Evolutionary conservation across 257 asterid genomes (phyloP), one percentile per base, ranked within the genome.

Genomic region (Przewalskia tangutica): DNA sequence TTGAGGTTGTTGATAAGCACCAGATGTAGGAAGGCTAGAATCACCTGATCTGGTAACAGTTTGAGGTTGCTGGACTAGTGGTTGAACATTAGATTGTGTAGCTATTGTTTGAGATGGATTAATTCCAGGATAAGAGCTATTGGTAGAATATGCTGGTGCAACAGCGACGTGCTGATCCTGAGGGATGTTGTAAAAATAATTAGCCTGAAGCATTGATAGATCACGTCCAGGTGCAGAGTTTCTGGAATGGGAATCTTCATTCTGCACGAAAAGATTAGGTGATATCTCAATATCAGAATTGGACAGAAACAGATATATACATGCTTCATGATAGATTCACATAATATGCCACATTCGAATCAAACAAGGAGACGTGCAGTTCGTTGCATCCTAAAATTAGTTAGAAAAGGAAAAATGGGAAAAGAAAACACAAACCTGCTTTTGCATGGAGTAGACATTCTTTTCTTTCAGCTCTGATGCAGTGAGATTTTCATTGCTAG

Each of bases 391-490:
- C 81, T 51, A 53, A 53, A 20, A 27, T 63, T 0, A 5, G 75
- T 38, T 64, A 6, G 71, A 68, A 59, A 70, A 62, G n/a, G 46
- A 59, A 80, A 82, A 55, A 27, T 27, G 10, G 16, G 18, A n/a
- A 13, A 8, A 1, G 34, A 3, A 38, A 46, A n/a, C 48, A 55
- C 84, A 42, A 32, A 91, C 95, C 92, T 90, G 92, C 34, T 89
- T 85, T 58, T 73, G 58, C 38, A 86, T 59, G 44, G 91, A 83
- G 84, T 82, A 83, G 0, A 80, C 80, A 60, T 84, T 87, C 83
- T 87, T 90, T 38, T 89, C 96, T 82, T 87, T 90, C 68, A 85
- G 79, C 85, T 90, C 93, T 56, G 90, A 42, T 82, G 85, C 86
- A 67, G 85, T 23, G 73, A 80, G 68, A 53, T 89, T 90, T 62